Base-by-base conservation (phyloP, 352 stramenopile species). In the Globisporangium irregulare region DNA sequence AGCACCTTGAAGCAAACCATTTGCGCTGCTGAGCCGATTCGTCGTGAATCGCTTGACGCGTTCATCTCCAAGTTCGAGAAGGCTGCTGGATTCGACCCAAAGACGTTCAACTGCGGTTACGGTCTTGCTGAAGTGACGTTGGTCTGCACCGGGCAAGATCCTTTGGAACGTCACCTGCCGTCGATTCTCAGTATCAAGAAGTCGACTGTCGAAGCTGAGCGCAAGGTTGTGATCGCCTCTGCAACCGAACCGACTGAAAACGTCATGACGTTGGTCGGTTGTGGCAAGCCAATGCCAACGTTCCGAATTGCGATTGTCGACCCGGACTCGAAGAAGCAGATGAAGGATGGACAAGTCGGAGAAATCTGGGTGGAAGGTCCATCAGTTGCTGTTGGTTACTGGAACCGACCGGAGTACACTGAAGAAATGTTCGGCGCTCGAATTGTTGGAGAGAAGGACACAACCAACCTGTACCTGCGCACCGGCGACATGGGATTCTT, bases 341-440 rank as follows among this genome's bases (percentile, higher is more conserved):
- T 90, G 27, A 66, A 72, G 36, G 84, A 92, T 27, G 64, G 79
- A 32, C 72, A 87, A 29, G 78, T 94, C 2, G 96, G 96, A 57
- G 96, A 99, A 70, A 90, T 99, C 48, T 99, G 95, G 94, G 80
- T 98, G 7, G 73, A 89, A 54, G 95, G 92, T n/a, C 79, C 82
- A 7, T 92, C 83, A 5, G 84, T 93, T 10, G 76, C 84, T 2
- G 41, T 81, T 22, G 87, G 87, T 12, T 95, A 95, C 70, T 95
- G 81, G 79, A 86, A 92, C 64, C 82, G 78, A 24, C 67, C 79
- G 0, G 77, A 93, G 8, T 84, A 89, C 69, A 91, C 85, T 2
- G 69, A 88, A 50, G 76, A 93, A 62, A 85, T 87, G 81, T 95
- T 93, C 68, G 66, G 66, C 20, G 85, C 84, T 5, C 66, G 76